Conservation (phyloP, 179 eudicot genomes). For the Monotropa hypopitys region DNA sequence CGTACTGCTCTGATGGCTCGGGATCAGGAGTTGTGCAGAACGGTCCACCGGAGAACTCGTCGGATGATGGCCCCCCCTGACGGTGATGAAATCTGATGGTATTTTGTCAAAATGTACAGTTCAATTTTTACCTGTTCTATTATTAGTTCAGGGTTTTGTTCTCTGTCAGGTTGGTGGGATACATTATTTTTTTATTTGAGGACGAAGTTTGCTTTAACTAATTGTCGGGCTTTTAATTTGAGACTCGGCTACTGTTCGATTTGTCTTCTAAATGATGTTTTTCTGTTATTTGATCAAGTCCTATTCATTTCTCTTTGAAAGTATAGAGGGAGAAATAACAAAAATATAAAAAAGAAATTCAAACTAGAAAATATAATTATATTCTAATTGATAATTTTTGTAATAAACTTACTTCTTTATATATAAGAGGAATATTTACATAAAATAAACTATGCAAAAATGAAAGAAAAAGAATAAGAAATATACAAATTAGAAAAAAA, state of each 20-base stretch:
- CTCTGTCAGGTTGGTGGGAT: background rate
- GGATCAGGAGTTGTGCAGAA: slow-evolving; percentile 49
- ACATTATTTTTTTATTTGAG: too few relatives aligned
- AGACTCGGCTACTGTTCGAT: background rate
- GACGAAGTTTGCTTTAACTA: slow-evolving; percentile 10
- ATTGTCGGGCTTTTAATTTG: background rate
- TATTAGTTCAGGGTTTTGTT: background rate
- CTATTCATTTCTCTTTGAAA: too few relatives aligned
- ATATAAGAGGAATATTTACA: too few relatives aligned
- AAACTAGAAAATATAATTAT: too few relatives aligned
- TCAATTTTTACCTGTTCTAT: background rate
- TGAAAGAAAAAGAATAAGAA: too few relatives aligned
- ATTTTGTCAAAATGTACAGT: slow-evolving; percentile 34
- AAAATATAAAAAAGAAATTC: too few relatives aligned
- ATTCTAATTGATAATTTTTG: too few relatives aligned
- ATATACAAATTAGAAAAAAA: too few relatives aligned
- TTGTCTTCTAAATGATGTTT: background rate
- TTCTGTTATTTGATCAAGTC: too few relatives aligned
- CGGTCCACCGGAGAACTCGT: slow-evolving; percentile 30
- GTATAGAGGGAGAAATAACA: too few relatives aligned
- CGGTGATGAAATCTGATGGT: background rate
- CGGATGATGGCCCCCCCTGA: slow-evolving; percentile 32
- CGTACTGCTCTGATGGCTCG: slow-evolving; percentile 46
- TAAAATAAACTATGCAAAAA: too few relatives aligned
- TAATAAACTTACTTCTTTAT: too few relatives aligned